Base-by-base conservation (phyloP, 2,329 filamentous ascomycete genomes). In the Cladosporium halotolerans region DNA sequence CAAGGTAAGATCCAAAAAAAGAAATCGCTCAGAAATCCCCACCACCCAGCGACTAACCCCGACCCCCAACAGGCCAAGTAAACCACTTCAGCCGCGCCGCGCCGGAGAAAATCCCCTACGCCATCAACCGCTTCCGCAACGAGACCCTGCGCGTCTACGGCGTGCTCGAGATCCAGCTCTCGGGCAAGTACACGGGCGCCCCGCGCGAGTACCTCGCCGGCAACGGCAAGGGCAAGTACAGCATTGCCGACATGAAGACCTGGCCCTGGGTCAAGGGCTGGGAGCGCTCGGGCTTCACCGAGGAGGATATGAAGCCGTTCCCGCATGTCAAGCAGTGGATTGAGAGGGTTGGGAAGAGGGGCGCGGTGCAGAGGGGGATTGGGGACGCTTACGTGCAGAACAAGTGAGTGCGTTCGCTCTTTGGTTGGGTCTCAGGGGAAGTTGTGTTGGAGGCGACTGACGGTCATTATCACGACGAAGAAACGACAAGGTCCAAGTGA, bases 121-220 rank as follows among this genome's bases (percentile, higher is more conserved):
- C 76, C 10, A 76, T 79, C 59, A 68, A 73, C 18, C 72, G 76
- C 34, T 80, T 76, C 71, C 68, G 65, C 45, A 79, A 78, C 48
- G 77, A 80, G 61, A 76, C 73, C 2, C 66, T 78, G 2, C 73
- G 77, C 4, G 73, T 79, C 9, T 79, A 70, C 58, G 76, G 75
- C 47, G 78, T 81, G n/a, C 70, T 80, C n/a, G 77, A 80, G 55
- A 76, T 79, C 53, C 76, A 73, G 9, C 67, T 80, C 1, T 74
- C 70, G 0, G 78, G 78, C 11, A 78, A 77, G 58, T 79, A 76
- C 61, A 74, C 71, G 2, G 75, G 73, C 11, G 65, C 74, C 54
- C 70, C 72, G 10, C 66, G 74, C 10, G 76, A 81, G 7, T 81
- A 79, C 56, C 67, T 80, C 2, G 77, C 76, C 16, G 79, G 78